Base-by-base conservation (phyloP, 192 early-diverging fungal genomes). In the Rhizophlyctis rosea region DNA sequence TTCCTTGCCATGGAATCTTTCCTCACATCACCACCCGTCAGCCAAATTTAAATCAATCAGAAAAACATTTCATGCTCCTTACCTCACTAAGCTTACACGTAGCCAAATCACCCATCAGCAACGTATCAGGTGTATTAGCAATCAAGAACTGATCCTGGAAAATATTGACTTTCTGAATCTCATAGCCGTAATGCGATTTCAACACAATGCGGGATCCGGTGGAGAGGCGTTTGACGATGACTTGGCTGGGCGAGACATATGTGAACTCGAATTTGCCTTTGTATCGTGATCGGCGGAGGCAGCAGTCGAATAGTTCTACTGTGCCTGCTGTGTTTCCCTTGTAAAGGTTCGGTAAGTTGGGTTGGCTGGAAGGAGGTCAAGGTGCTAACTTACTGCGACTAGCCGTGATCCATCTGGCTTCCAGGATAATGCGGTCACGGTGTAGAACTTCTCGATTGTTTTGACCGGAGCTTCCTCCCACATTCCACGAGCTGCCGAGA, bases 191-290 rank as follows among this genome's bases (percentile, higher is more conserved):
- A 61, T 86, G 81, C 11, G 74, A 77, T 59, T 86, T 86, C 27
- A 86, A 68, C n/a, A 86, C 81, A 47, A 86, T 86, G 39, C 84
- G 65, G 3, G 83, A 80, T 16, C 84, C 84, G 24, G 84, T 86
- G 9, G 84, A 86, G 7, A 86, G 66, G 14, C 84, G 66, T 64
- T 86, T 86, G 25, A 86, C 84, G 48, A 86, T 86, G n/a, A 86
- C 84, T 72, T 86, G 84, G 44, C 65, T 70, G 14, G 81, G 82
- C 36, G 76, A 80, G 4, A 86, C 84, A 53, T 86, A 86, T 5
- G 80, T 86, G 67, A 86, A 86, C 56, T 86, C 84, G 64, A 86
- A 86, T 63, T 86, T 86, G 24, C 84, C 84, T 65, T 86, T 86
- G 70, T 86, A 86, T 34, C 83, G 66, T 11, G 81, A 74, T 61